Percentiles rank a stretch among this genome's conserved stretches.
Conservation (phyloP, 805 yeast genomes). For the Starmerella scarabaei region DNA sequence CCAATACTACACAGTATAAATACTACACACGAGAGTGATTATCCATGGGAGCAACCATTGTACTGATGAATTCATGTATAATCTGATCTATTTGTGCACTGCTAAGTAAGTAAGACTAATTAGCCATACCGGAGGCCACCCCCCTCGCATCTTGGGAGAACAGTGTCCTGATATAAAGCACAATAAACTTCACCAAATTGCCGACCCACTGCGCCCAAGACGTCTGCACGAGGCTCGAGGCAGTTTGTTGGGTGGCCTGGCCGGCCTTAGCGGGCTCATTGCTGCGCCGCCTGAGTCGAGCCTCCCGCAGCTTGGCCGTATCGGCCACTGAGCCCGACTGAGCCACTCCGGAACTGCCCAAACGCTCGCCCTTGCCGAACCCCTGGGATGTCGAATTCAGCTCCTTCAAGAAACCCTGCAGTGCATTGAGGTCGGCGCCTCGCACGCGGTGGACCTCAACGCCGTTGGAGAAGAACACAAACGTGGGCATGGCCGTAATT, state of each 20-base stretch:
- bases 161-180: constrained; percentile 17
- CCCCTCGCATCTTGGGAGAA: constrained; percentile 19
- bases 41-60: no score
- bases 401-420: constrained; percentile 9
- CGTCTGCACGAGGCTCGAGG: no score
- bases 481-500: constrained; percentile 55
- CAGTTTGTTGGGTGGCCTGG: no score
- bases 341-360: constrained; percentile 6
- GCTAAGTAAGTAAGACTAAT: no score
- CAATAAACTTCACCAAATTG: constrained; percentile 4
- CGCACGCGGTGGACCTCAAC: constrained; percentile 42
- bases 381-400: constrained; percentile 5
- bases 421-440: constrained; percentile 22
- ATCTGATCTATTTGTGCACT: no score
- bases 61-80: no score
- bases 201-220: background rate
- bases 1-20: no score
- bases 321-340: background rate
- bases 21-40: no score
- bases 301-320: background rate
- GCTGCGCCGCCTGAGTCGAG: background rate
- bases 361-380: constrained; percentile 14
- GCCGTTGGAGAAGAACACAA: constrained; percentile 67
- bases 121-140: no score
- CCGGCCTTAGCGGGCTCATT: background rate